A percentile compares a stretch with the other conserved stretches of the same genome.
These are phyloP conservation scores for Hyphodiscus sp. DNA, from an alignment of 2,329 filamentous ascomycete species.

Conservation along the genomic window DNA sequence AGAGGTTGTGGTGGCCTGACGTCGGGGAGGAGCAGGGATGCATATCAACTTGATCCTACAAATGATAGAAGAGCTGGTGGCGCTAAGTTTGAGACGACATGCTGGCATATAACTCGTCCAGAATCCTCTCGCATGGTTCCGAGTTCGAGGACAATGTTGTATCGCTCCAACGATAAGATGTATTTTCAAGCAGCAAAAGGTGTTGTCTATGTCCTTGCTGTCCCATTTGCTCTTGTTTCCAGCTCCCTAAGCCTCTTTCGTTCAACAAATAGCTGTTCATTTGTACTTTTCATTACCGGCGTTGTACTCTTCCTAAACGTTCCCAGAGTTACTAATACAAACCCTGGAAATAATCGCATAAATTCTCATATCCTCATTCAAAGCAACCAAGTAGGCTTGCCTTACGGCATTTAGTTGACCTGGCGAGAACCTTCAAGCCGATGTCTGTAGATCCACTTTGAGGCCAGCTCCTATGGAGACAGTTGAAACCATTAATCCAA, in stretches of 20 bases:
- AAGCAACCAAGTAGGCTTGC: conserved; percentile 18
- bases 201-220: background rate
- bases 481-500: conserved; percentile 39
- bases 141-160: too few species aligned
- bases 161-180: too few species aligned
- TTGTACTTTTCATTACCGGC: background rate
- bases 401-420: conserved; percentile 12
- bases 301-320: background rate
- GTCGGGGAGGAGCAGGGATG: too few species aligned
- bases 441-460: conserved; percentile 35
- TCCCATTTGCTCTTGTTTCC: background rate
- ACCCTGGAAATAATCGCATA: conserved; percentile 6
- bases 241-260: background rate
- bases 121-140: too few species aligned
- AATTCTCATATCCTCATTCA: conserved; percentile 19
- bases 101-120: too few species aligned
- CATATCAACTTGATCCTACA: too few species aligned
- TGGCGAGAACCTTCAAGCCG: conserved; percentile 3
- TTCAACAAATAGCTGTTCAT: background rate
- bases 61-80: too few species aligned
- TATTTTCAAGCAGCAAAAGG: background rate
- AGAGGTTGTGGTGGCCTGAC: too few species aligned
- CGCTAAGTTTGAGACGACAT: too few species aligned
- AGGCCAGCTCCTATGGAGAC: conserved; percentile 46
- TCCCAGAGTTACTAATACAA: background rate